A percentile compares a stretch with the other conserved stretches of the same genome.
phyloP scores from a whole-genome alignment of 768 basidiomycete species.

The Amanita inopinata region DNA sequence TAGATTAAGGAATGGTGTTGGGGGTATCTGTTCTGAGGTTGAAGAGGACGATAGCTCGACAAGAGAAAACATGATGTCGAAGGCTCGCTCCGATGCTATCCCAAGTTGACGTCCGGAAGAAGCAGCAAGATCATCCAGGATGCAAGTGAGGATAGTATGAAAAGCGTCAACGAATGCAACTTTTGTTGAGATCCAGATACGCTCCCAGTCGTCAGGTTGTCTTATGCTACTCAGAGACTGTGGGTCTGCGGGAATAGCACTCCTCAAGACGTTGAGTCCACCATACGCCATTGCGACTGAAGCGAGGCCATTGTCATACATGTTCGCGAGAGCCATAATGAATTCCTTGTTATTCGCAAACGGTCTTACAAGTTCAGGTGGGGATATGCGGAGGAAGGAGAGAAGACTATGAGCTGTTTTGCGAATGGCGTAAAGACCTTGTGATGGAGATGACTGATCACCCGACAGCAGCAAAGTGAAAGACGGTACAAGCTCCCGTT shows the following conservation, averaged over 20 bases:
- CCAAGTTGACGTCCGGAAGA: conserved; percentile 34
- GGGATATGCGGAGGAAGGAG: conserved; percentile 42
- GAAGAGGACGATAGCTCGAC: conserved; percentile 34
- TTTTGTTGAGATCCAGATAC: conserved; percentile 64
- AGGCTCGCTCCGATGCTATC: conserved; percentile 39
- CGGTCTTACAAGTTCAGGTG: conserved; percentile 35
- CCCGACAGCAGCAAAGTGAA: conserved; percentile 42
- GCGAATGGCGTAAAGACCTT: conserved; percentile 54
- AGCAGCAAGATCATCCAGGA: conserved; percentile 38
- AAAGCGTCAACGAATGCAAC: conserved; percentile 62
- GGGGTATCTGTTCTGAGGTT: conserved; percentile 14
- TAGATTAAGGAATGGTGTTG: conserved; percentile 55
- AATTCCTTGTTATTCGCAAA: conserved; percentile 47
- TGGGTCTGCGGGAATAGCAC: conserved; percentile 3
- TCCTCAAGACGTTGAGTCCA: conserved; percentile 26
- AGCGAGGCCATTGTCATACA: conserved; percentile 52
- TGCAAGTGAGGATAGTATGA: conserved; percentile 43
- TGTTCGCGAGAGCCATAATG: conserved; percentile 42
- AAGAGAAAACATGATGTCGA: conserved; percentile 51
- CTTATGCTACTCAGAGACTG: conserved; percentile 15
- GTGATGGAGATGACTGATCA: conserved; percentile 23
- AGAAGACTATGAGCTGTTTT: conserved; percentile 51
- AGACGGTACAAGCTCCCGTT: conserved; percentile 43
- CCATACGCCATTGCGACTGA: conserved; percentile 53
- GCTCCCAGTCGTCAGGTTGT: conserved; percentile 56